Percentiles rank a stretch among this genome's conserved stretches.
Evolutionary conservation across 1,284 basidiomycete genomes (phyloP).

Genomic region (Microbotryomycetes sp.): DNA sequence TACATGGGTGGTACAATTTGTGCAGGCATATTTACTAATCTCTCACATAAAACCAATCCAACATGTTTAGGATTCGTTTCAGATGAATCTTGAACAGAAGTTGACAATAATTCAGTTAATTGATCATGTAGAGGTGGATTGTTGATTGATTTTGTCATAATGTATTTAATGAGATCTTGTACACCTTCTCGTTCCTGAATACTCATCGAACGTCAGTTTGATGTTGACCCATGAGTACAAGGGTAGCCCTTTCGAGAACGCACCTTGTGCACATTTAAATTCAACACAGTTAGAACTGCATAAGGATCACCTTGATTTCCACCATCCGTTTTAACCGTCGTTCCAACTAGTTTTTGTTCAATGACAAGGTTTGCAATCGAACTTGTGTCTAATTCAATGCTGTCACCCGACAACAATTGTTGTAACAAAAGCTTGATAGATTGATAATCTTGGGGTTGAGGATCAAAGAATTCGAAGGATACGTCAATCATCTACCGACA

Average conservation of each 20-base stretch:
- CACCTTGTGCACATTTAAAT: slow-evolving; percentile 70
- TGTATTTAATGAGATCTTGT: slow-evolving; percentile 56
- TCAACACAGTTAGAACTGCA: slow-evolving; percentile 66
- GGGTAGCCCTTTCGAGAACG: slow-evolving; percentile 24
- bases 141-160: slow-evolving; percentile 56
- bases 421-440: slow-evolving; percentile 71
- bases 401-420: slow-evolving; percentile 78
- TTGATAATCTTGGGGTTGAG: slow-evolving; percentile 74
- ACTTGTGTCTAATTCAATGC: slow-evolving; percentile 60
- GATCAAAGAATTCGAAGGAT: slow-evolving; percentile 86
- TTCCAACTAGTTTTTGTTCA: slow-evolving; percentile 66
- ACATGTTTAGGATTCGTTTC: slow-evolving; percentile 49
- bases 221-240: background rate
- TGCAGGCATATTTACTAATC: slow-evolving; percentile 86
- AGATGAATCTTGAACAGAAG: slow-evolving; percentile 34
- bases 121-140: slow-evolving; percentile 33
- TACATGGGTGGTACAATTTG: slow-evolving; percentile 86
- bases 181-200: background rate
- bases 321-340: slow-evolving; percentile 85
- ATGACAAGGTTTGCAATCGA: slow-evolving; percentile 72
- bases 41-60: slow-evolving; percentile 74
- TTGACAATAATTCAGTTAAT: slow-evolving; percentile 35
- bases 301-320: slow-evolving; percentile 47
- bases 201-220: no score
- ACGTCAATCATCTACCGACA: slow-evolving; percentile 57